Percentiles rank a stretch among this genome's conserved stretches.
Evolutionary conservation across 768 basidiomycete genomes (phyloP).

Genomic region (Suillus ampliporus): DNA sequence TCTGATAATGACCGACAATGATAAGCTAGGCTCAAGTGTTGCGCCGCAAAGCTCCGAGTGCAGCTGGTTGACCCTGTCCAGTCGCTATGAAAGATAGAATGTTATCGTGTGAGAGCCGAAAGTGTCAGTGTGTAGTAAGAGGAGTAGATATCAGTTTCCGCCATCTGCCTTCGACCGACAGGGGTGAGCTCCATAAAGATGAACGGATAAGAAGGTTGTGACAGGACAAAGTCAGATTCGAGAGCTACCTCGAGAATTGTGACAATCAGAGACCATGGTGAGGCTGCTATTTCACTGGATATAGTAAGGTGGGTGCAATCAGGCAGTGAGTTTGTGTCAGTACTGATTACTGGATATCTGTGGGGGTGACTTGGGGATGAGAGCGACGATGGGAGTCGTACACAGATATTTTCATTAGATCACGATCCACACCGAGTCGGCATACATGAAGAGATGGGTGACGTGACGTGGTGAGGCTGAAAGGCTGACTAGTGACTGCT

Average conservation of each 20-base stretch:
- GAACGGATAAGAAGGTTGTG: slow-evolving; percentile 13
- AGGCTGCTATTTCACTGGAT: no score
- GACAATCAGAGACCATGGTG: not conserved
- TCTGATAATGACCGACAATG: slow-evolving; percentile 23
- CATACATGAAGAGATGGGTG: no score
- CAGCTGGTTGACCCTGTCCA: slow-evolving; percentile 12
- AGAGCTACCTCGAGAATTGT: slow-evolving; percentile 1
- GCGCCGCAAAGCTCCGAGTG: slow-evolving; percentile 6
- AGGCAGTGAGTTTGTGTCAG: no score
- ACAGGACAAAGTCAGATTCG: slow-evolving; percentile 19
- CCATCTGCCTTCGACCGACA: slow-evolving; percentile 8
- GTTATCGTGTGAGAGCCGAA: slow-evolving; percentile 6
- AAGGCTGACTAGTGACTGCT: no score
- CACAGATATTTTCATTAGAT: no score
- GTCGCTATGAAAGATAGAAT: slow-evolving; percentile 1
- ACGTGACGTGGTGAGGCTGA: no score
- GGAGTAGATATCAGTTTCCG: slow-evolving; percentile 13
- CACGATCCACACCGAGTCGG: no score
- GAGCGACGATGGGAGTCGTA: no score
- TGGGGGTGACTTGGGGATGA: no score
- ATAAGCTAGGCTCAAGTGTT: slow-evolving; percentile 26
- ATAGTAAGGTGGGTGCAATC: no score
- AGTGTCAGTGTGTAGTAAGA: slow-evolving; percentile 31
- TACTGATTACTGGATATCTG: no score
- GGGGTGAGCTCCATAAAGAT: slow-evolving; percentile 23